phyloP scores from a whole-genome alignment of 2,329 filamentous ascomycete genomes.

The Epichloe sylvatica region DNA sequence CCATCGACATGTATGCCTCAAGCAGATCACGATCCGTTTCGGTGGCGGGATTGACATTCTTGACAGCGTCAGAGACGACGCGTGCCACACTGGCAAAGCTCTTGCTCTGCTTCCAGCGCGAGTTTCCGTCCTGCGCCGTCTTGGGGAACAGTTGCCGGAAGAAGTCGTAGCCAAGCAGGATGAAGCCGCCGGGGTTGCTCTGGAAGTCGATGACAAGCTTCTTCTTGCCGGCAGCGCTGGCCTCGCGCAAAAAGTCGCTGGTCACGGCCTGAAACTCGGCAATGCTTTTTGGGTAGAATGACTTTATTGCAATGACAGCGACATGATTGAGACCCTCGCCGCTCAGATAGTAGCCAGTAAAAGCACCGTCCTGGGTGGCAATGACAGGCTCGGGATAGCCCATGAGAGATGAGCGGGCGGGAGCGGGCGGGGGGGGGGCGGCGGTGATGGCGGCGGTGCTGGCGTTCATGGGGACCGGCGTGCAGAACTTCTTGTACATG shows the following conservation, averaged over 20 bases:
- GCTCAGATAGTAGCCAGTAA: slow-evolving; percentile 21
- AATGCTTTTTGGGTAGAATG: slow-evolving; percentile 15
- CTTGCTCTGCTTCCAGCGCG: slow-evolving; percentile 24
- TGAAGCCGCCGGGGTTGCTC: slow-evolving; percentile 42
- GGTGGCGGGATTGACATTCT: slow-evolving; percentile 31
- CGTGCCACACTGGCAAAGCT: slow-evolving; percentile 31
- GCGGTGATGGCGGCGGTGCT: neutral
- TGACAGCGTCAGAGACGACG: slow-evolving; percentile 28
- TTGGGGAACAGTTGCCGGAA: slow-evolving; percentile 40
- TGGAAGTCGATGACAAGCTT: slow-evolving; percentile 37
- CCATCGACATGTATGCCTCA: slow-evolving; percentile 33
- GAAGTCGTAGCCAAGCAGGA: slow-evolving; percentile 47
- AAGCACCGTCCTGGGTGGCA: slow-evolving; percentile 10
- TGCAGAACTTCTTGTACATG: slow-evolving; percentile 22
- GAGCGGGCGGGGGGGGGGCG: neutral
- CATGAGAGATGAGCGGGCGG: neutral
- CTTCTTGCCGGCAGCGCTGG: slow-evolving; percentile 35
- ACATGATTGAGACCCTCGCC: slow-evolving; percentile 21
- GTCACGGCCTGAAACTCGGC: slow-evolving; percentile 22
- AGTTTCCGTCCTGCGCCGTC: slow-evolving; percentile 23
- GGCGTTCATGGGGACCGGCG: slow-evolving; percentile 3
- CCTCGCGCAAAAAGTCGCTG: slow-evolving; percentile 22
- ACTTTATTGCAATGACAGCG: slow-evolving; percentile 14
- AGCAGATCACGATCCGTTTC: slow-evolving; percentile 21
- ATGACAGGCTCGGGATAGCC: slow-evolving; percentile 19